Base-by-base conservation (phyloP, 2,329 filamentous ascomycete species). In the Aspergillus sp. region DNA sequence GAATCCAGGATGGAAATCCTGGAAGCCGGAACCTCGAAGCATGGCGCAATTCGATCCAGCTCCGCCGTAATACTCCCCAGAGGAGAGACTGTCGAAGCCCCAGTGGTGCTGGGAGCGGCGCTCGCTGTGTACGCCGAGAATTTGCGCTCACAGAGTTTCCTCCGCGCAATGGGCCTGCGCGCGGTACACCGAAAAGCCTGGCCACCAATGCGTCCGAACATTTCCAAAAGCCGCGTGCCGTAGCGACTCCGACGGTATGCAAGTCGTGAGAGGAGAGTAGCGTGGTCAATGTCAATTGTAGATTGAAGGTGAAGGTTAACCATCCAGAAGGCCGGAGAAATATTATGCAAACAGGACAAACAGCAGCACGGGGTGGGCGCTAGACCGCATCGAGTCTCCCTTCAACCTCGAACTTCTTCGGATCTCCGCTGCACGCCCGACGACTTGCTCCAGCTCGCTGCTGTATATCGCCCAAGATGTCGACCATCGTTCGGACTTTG, bases 11-110 rank as follows among this genome's bases (percentile, higher is more conserved):
- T 89, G 11, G 84, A 82, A 53, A 99, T 90, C 59, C 94, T 87
- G 5, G 91, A 90, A 1, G 92, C 91, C 26, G 87, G 81, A 26
- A 99, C 82, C 72, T 93, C 90, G 68, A 99, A 96, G 49, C 90
- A 89, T n/a, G 95, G 95, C 3, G 93, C 90, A 64, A 98, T 86
- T 67, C 85, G 89, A 75, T 99, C 95, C 61, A 99, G 80, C 75
- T 99, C 93, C 49, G 82, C 80, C 12, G 85, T 88, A 56, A 90
- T 82, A 14, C 81, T 80, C 16, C 83, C 85, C 52, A 90, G 75
- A 77, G 72, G 85, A 45, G 76, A 77, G n/a, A 71, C 67, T 20
- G 69, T 65, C 4, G 73, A 67, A 42, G 69, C 50, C 45, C 68
- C 62, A 60, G 65, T 58, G 49, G 73, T 65, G 55, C 64, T 67